Evolutionary conservation across 1,139 yeast genomes (phyloP).

Genomic region (Pneumocystis wakefieldiae): DNA sequence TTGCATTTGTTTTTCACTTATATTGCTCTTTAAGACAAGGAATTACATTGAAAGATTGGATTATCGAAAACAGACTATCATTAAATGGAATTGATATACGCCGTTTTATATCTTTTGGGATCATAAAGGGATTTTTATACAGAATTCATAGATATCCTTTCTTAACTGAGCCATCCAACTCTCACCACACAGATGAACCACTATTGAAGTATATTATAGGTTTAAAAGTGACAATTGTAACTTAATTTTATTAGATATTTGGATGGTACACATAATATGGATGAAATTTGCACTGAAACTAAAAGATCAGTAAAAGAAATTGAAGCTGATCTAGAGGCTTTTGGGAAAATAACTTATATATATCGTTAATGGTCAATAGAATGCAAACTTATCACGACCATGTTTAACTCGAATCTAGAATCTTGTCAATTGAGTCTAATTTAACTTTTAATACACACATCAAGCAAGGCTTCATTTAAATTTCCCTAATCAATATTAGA

Average conservation of each 20-base stretch:
- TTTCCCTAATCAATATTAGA: constrained; percentile 1
- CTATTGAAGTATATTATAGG: neutral
- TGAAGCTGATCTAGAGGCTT: constrained; percentile 19
- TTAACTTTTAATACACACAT: constrained; percentile 8
- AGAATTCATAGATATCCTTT: constrained; percentile 69
- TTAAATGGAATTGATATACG: constrained; percentile 62
- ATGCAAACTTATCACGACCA: neutral
- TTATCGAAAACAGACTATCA: constrained; percentile 41
- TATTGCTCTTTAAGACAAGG: constrained; percentile 73
- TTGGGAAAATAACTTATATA: constrained; percentile 14
- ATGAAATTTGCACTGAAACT: constrained; percentile 7
- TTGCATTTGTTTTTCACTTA: constrained; percentile 41
- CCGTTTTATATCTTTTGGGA: constrained; percentile 74
- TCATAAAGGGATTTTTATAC: constrained; percentile 65
- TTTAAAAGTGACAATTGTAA: neutral
- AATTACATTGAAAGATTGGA: constrained; percentile 69
- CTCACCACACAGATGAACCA: neutral
- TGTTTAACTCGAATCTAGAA: neutral
- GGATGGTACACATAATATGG: constrained; percentile 3
- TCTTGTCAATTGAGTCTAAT: neutral
- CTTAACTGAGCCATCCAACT: constrained; percentile 17
- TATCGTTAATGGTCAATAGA: constrained; percentile 14
- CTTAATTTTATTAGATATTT: neutral
- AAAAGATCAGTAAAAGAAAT: constrained; percentile 14
- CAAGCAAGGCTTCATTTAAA: constrained; percentile 12